These are phyloP conservation scores for Kwoniella shivajii DNA, from an alignment of 1,284 basidiomycete genomes.

Conservation along the genomic window DNA sequence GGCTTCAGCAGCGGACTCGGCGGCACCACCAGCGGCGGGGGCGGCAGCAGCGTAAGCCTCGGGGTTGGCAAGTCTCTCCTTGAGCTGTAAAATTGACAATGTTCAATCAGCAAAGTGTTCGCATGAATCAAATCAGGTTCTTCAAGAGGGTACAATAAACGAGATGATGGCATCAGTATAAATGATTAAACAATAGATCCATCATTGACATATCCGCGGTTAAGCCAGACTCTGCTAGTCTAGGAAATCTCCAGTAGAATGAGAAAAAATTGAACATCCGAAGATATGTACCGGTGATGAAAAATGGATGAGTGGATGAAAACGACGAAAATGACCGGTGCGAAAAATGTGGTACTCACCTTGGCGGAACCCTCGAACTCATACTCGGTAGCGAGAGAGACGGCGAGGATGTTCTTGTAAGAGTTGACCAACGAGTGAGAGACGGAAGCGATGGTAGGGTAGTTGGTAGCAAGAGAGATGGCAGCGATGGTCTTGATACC, in stretches of 20 bases:
- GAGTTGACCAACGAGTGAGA: constrained; percentile 94
- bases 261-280: constrained; percentile 35
- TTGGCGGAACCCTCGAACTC: constrained; percentile 91
- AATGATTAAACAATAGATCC: neutral
- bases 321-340: neutral
- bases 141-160: constrained; percentile 15
- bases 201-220: constrained; percentile 28
- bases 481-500: constrained; percentile 95
- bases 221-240: constrained; percentile 56
- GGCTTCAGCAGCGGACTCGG: constrained; percentile 59
- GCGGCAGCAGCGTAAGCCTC: constrained; percentile 88
- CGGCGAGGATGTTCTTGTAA: constrained; percentile 95
- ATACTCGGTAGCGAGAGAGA: constrained; percentile 92
- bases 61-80: constrained; percentile 95
- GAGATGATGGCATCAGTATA: neutral
- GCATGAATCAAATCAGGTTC: constrained; percentile 17
- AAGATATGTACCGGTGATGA: constrained; percentile 14
- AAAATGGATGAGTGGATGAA: neutral
- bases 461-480: constrained; percentile 92
- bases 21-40: constrained; percentile 63
- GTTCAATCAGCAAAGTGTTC: neutral
- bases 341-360: constrained; percentile 63
- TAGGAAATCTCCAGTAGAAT: constrained; percentile 58
- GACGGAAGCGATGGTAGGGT: constrained; percentile 94
- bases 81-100: constrained; percentile 64